Base-by-base conservation (phyloP, 208 protist species). In the Strigomonas oncopelti region DNA sequence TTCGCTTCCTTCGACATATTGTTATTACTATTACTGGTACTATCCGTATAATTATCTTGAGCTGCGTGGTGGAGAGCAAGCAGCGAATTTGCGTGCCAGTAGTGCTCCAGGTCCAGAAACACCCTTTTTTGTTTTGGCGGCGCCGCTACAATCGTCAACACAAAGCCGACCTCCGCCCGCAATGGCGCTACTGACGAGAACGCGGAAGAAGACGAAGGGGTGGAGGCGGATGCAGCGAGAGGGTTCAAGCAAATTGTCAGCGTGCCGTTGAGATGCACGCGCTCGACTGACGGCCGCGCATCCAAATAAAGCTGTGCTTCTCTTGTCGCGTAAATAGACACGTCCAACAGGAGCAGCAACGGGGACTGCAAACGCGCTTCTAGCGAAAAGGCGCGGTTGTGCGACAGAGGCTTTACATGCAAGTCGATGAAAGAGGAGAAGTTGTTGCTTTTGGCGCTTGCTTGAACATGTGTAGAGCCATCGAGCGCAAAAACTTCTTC, bases 61-160 rank as follows among this genome's bases (percentile, higher is more conserved):
- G n/a, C n/a, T n/a, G n/a, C n/a, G 34, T 38, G 34, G 3, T 38
- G 34, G 18, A 48, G 13, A 20, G 42, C 5, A 9, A 48, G 42
- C 11, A 48, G 16, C 42, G 42, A 9, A 14, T 3, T n/a, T 4
- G 42, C 98, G 16, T 87, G 79, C 66, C 98, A 85, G 58, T 89
- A 96, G 69, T 98, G 97, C 60, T 75, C 97, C 57, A 97, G 91
- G 70, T 99, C 97, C 67, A 96, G 95, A 28, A 98, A 84, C 8
- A 99, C 66, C 11, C 98, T 83, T 46, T 77, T 65, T 16, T 57
- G 7, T 11, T 95, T 82, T 22, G 84, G 72, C 31, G 97, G 98
- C 18, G 87, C 83, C 22, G 67, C 36, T 0, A 74, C 70, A 31
- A 95, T 24, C 48, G 69, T 38, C 22, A 85, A 61, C 32, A 52